A percentile compares a stretch with the other conserved stretches of the same genome.
Evolutionary conservation across 2,329 filamentous ascomycete genomes (phyloP).

Genomic region (Neofusicoccum umdonicola): DNA sequence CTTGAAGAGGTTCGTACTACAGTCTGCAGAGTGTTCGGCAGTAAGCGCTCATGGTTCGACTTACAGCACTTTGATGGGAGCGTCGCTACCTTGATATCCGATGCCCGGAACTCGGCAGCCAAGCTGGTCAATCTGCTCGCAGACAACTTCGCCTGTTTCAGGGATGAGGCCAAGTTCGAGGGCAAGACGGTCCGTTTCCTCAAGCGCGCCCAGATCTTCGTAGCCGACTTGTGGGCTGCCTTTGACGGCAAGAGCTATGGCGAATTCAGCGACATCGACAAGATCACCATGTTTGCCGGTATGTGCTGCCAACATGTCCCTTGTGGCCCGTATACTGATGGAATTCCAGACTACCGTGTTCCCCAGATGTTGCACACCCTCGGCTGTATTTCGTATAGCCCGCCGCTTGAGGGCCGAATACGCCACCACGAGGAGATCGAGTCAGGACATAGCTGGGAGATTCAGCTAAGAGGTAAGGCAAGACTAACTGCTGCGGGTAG

Average conservation of each 20-base stretch:
- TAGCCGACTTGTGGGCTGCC: conserved; percentile 94
- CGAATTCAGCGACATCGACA: conserved; percentile 83
- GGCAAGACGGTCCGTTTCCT: conserved; percentile 75
- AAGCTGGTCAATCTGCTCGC: conserved; percentile 82
- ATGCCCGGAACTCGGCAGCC: conserved; percentile 76
- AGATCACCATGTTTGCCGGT: conserved; percentile 94
- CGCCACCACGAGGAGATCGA: conserved; percentile 63
- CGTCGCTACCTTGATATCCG: conserved; percentile 69
- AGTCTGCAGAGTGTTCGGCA: neutral
- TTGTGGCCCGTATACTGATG: neutral
- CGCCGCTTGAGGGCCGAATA: conserved; percentile 71
- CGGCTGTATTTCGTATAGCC: conserved; percentile 68
- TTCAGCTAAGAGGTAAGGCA: conserved; percentile 73
- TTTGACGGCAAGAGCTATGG: conserved; percentile 81
- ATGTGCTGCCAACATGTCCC: conserved; percentile 17
- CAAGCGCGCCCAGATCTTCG: conserved; percentile 93
- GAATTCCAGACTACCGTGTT: conserved; percentile 74
- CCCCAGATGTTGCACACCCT: conserved; percentile 71
- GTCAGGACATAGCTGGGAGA: conserved; percentile 73
- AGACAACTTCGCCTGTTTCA: conserved; percentile 78
- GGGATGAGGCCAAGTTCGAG: conserved; percentile 75
- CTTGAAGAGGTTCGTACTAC: conserved; percentile 64
- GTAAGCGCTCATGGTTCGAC: neutral
- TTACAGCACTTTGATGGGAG: conserved; percentile 70
- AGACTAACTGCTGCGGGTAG: neutral